Base-by-base conservation (phyloP, 139 green algal species). In the Chlamydomonas sp. region DNA sequence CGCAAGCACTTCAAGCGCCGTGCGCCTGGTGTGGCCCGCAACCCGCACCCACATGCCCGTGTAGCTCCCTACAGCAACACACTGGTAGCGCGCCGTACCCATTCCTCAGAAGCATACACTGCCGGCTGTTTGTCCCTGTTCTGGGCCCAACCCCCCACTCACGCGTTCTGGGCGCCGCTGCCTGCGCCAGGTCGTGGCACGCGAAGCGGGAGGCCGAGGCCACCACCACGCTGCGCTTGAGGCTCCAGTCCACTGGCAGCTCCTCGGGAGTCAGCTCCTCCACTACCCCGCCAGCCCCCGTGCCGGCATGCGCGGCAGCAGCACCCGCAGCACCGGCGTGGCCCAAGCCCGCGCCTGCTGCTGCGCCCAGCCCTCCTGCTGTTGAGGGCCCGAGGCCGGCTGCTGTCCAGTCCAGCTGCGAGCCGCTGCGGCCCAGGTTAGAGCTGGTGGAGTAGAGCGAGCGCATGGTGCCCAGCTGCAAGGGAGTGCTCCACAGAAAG, bases 201-300 rank as follows among this genome's bases (percentile, higher is more conserved):
- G 49, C 17, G 66, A 88, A 88, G 17, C 63, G 84, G 1, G 64
- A 5, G 2, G 6, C 2, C 60, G 60, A 75, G 57, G n/a, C 69
- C 75, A 88, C 69, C 15, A 73, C 83, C 15, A 83, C 14, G 49
- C 57, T 83, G 84, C 75, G 84, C 64, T 88, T 88, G 64, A 88
- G 69, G 17, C 12, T 60, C 84, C 84, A 88, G 75, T 88, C 84
- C 84, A 88, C 2, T 5, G 84, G 75, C 9, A 83, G 64, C 63
- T 83, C 63, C 75, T 88, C 84, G 6, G 76, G 75, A n/a, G n/a
- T 58, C 84, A 88, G 75, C 57, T 77, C 64, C 63, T 83, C 75
- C 58, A 83, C 69, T 3, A 4, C 3, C 0, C 16, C 10, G 2
- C 18, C 2, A 2, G 59, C 81, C 7, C 3, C 72, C 12, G 66